Conservation (phyloP, 2,329 filamentous ascomycete genomes). For the Pestalotiopsis fici region DNA sequence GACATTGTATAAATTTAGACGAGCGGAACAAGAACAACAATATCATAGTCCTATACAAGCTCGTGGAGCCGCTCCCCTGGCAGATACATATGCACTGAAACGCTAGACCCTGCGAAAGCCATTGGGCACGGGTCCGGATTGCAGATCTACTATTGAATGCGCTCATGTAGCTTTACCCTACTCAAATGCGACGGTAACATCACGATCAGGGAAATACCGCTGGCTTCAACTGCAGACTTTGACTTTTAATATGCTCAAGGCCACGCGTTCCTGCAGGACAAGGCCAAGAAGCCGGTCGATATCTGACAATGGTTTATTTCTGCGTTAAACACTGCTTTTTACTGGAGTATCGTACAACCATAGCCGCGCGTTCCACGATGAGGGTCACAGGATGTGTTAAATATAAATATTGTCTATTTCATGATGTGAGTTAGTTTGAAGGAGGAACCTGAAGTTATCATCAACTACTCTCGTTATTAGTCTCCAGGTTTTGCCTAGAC, state of each 20-base stretch:
- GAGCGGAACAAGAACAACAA: neutral
- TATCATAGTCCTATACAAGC: neutral
- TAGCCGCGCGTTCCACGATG: constrained; percentile 1
- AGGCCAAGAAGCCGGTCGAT: neutral
- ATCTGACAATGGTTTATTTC: neutral
- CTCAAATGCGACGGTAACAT: constrained; percentile 1
- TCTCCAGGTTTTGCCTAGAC: neutral
- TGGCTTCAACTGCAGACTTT: neutral
- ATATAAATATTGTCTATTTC: neutral
- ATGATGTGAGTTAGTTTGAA: neutral
- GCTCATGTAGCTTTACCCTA: neutral
- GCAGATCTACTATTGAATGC: constrained; percentile 1
- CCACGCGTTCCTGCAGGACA: constrained; percentile 4
- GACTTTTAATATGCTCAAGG: neutral
- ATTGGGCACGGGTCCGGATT: neutral
- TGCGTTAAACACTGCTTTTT: neutral
- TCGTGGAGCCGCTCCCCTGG: neutral
- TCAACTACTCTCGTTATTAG: neutral
- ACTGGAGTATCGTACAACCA: neutral
- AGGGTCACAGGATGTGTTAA: neutral
- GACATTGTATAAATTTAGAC: neutral
- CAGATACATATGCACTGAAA: neutral
- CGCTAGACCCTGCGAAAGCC: neutral
- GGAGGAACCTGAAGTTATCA: too few species aligned
- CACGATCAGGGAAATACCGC: neutral